These are phyloP conservation scores for Trichomonascaceae sp. DNA, from an alignment of 1,139 yeast genomes.

Conservation along the genomic window DNA sequence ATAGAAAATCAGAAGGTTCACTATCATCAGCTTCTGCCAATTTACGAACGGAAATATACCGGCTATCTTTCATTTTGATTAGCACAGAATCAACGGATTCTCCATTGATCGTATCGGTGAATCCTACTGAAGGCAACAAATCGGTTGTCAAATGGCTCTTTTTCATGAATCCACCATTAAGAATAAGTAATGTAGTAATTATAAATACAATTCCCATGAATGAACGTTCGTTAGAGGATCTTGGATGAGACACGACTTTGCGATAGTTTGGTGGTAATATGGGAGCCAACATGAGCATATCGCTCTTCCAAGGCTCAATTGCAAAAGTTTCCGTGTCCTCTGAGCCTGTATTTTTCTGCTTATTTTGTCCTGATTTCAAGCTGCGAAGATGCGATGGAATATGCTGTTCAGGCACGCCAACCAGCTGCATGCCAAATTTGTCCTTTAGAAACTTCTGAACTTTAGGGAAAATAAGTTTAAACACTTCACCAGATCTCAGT, in stretches of 20 bases:
- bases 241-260: conserved; percentile 5
- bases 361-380: not conserved
- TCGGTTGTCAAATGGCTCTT: conserved; percentile 1
- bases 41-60: conserved; percentile 6
- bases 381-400: not conserved
- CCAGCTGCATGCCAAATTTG: conserved; percentile 8
- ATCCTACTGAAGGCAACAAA: not conserved
- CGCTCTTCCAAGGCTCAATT: conserved; percentile 1
- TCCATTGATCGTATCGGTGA: not conserved
- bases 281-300: conserved; percentile 10
- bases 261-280: conserved; percentile 10
- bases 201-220: conserved; percentile 13
- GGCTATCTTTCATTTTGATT: conserved; percentile 5
- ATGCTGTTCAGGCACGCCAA: not conserved
- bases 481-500: not conserved
- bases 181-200: conserved; percentile 11
- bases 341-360: not conserved
- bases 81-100: conserved; percentile 4
- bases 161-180: conserved; percentile 10
- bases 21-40: conserved; percentile 2
- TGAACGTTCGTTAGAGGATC: conserved; percentile 10
- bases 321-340: not conserved
- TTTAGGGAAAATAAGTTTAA: conserved; percentile 1
- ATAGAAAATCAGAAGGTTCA: conserved; percentile 5
- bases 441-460: conserved; percentile 1